Conservation (phyloP, 1,139 yeast genomes). For the Kazachstania sp. region DNA sequence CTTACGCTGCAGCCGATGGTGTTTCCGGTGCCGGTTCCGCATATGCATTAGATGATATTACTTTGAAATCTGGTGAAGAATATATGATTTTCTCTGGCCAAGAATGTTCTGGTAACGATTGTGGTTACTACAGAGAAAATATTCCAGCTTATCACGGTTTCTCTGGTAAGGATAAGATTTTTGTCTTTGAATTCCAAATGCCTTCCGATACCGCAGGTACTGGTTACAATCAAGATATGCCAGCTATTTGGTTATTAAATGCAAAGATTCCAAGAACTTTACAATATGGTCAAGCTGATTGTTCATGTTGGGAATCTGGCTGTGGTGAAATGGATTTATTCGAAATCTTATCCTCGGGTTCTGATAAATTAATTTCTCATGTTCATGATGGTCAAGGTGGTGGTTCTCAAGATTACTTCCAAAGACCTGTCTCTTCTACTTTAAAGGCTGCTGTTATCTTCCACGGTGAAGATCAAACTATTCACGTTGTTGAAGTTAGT, state of each 20-base stretch:
- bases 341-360: conserved; percentile 70
- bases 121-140: conserved; percentile 81
- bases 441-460: conserved; percentile 89
- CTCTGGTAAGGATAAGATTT: conserved; percentile 69
- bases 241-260: conserved; percentile 91
- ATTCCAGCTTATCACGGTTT: conserved; percentile 93
- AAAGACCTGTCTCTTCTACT: conserved; percentile 68
- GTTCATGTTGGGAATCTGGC: conserved; percentile 95
- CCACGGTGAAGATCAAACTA: conserved; percentile 41
- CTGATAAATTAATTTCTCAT: conserved; percentile 66
- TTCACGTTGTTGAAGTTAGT: conserved; percentile 55
- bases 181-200: conserved; percentile 85
- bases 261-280: conserved; percentile 91
- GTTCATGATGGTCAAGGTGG: conserved; percentile 90
- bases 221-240: conserved; percentile 68
- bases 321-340: conserved; percentile 95
- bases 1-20: conserved; percentile 73
- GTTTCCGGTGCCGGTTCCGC: conserved; percentile 53
- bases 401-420: conserved; percentile 79
- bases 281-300: conserved; percentile 68
- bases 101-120: conserved; percentile 53
- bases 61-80: conserved; percentile 66
- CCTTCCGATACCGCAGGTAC: conserved; percentile 51
- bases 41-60: conserved; percentile 52
- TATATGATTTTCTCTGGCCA: conserved; percentile 65